Conservation (phyloP, 106 monocot genomes). For the Chionographis japonica region DNA sequence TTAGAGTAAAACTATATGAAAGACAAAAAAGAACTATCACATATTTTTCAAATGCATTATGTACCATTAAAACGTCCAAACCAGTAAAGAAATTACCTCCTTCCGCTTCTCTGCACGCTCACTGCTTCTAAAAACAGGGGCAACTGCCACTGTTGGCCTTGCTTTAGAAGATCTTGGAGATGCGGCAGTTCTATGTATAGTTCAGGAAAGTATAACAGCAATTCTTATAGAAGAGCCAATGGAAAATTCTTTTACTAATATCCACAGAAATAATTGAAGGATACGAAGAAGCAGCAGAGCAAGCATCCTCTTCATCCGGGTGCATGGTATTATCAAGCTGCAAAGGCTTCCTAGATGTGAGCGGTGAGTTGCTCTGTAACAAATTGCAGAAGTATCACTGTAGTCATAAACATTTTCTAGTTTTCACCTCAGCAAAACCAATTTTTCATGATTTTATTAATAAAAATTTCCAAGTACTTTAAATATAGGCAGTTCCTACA, state of each 20-base stretch:
- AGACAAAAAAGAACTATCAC: neutral
- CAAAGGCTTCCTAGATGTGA: constrained; percentile 41
- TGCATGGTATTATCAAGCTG: constrained; percentile 46
- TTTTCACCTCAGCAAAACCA: neutral
- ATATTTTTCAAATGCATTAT: too few relatives aligned
- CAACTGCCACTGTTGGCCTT: constrained; percentile 39
- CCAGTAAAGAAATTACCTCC: constrained; percentile 35
- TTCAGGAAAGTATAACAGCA: constrained; percentile 27
- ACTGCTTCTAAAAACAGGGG: constrained; percentile 46
- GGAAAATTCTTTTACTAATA: neutral
- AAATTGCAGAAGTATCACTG: neutral
- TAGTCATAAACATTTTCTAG: neutral
- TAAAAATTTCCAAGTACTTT: too few relatives aligned
- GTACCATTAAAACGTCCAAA: too few relatives aligned
- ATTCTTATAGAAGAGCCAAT: neutral
- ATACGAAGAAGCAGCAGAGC: constrained; percentile 86
- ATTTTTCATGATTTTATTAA: too few relatives aligned
- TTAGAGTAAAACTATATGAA: constrained; percentile 56
- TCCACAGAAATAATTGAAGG: constrained; percentile 13
- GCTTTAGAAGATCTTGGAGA: constrained; percentile 32
- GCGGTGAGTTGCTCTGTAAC: constrained; percentile 26
- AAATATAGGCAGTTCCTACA: too few relatives aligned
- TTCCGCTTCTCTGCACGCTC: constrained; percentile 66
- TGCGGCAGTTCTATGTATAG: constrained; percentile 31
- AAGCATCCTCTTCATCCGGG: constrained; percentile 60